These are phyloP conservation scores for Mycena maculata DNA, from an alignment of 768 basidiomycete species.

Conservation along the genomic window DNA sequence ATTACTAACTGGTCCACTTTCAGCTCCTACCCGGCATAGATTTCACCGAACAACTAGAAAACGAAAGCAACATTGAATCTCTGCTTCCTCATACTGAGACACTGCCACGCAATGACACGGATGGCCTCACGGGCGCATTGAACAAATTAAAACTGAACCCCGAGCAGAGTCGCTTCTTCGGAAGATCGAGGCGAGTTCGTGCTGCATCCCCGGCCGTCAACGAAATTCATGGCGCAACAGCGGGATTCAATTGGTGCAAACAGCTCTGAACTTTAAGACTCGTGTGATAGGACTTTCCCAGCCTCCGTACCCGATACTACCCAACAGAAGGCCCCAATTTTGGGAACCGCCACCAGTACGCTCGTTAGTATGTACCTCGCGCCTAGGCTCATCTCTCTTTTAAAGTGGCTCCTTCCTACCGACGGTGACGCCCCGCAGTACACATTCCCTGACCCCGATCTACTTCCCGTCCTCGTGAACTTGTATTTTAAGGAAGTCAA, in stretches of 20 bases:
- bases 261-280: constrained; percentile 64
- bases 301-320: constrained; percentile 32
- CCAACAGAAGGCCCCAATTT: constrained; percentile 56
- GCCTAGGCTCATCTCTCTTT: not conserved
- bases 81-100: constrained; percentile 47
- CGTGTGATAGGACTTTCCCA: constrained; percentile 1
- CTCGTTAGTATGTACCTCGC: constrained; percentile 7
- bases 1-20: not conserved
- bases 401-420: constrained; percentile 18
- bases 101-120: constrained; percentile 52
- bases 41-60: constrained; percentile 68
- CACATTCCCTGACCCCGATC: constrained; percentile 62
- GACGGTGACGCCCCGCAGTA: constrained; percentile 43
- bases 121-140: constrained; percentile 38
- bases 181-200: constrained; percentile 48
- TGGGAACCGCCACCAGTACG: constrained; percentile 60
- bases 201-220: not conserved
- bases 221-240: constrained; percentile 41
- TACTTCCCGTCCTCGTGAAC: constrained; percentile 66
- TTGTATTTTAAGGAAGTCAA: constrained; percentile 68
- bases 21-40: constrained; percentile 70
- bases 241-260: constrained; percentile 61
- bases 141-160: constrained; percentile 53
- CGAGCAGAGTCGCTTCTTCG: constrained; percentile 57
- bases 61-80: constrained; percentile 33